Evolutionary conservation across 2,329 filamentous ascomycete species (phyloP).

Genomic region (Pseudophaeomoniella oleicola): DNA sequence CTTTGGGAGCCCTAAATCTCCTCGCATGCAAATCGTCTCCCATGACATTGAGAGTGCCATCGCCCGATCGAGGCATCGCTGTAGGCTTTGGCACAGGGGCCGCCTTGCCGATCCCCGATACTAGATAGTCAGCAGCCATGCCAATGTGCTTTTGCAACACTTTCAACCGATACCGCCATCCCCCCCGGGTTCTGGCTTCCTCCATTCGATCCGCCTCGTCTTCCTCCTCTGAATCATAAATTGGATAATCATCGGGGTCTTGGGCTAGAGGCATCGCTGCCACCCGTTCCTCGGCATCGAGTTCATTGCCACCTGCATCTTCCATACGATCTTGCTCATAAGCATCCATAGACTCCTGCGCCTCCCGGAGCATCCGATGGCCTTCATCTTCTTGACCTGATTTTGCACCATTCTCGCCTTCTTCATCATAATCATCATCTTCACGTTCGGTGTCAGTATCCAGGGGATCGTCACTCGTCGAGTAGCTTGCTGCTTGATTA

Average conservation of each 20-base stretch:
- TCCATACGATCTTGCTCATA: slow-evolving; percentile 27
- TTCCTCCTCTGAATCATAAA: slow-evolving; percentile 87
- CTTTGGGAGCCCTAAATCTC: slow-evolving; percentile 44
- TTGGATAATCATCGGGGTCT: slow-evolving; percentile 56
- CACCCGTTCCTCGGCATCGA: slow-evolving; percentile 77
- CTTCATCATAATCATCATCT: slow-evolving; percentile 18
- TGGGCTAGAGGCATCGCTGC: slow-evolving; percentile 41
- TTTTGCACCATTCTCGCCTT: slow-evolving; percentile 8
- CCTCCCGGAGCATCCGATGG: slow-evolving; percentile 33
- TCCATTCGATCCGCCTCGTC: slow-evolving; percentile 62
- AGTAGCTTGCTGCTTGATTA: slow-evolving; percentile 57
- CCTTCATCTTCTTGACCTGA: slow-evolving; percentile 15
- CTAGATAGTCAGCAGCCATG: slow-evolving; percentile 29
- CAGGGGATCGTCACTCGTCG: slow-evolving; percentile 62
- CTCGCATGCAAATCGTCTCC: slow-evolving; percentile 28
- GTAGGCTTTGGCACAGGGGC: slow-evolving; percentile 37
- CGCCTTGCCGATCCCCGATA: slow-evolving; percentile 33
- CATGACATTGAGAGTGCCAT: slow-evolving; percentile 24
- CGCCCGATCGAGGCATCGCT: slow-evolving; percentile 20
- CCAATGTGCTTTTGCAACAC: slow-evolving; percentile 32
- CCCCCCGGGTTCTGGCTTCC: slow-evolving; percentile 61
- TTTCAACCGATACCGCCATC: slow-evolving; percentile 57
- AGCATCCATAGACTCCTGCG: slow-evolving; percentile 34
- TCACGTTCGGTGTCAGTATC: slow-evolving; percentile 58
- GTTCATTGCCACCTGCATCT: slow-evolving; percentile 29